phyloP scores from a whole-genome alignment of 768 basidiomycete genomes.

The Gymnopilus dilepis region DNA sequence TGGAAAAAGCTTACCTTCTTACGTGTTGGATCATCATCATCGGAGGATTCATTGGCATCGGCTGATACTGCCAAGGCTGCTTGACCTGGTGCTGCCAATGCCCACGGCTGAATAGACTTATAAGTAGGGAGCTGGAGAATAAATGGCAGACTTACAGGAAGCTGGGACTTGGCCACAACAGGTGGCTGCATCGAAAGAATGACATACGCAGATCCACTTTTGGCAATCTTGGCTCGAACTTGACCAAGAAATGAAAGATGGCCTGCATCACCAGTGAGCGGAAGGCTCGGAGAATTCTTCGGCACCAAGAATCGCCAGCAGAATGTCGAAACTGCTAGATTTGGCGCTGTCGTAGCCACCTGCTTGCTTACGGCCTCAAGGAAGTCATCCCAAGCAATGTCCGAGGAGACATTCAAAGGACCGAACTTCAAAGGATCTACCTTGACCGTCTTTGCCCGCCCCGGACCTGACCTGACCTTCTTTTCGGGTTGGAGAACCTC shows the following conservation, averaged over 20 bases:
- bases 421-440: not conserved
- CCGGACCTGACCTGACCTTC: not conserved
- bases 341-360: not conserved
- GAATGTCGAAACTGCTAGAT: not conserved
- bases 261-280: not conserved
- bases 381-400: not conserved
- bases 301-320: not conserved
- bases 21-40: not conserved
- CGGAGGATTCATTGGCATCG: not conserved
- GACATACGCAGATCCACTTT: not conserved
- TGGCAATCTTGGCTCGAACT: not conserved
- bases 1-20: not conserved
- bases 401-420: not conserved
- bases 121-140: not conserved
- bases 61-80: not conserved
- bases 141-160: not conserved
- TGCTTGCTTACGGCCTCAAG: not conserved
- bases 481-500: not conserved
- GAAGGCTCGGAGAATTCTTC: not conserved
- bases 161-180: not conserved
- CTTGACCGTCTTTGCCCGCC: not conserved
- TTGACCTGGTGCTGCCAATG: not conserved
- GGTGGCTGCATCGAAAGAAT: not conserved
- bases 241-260: not conserved
- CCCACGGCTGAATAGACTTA: not conserved